Conservation (phyloP, 495 filamentous ascomycete species). For the Aspergillus affinis region DNA sequence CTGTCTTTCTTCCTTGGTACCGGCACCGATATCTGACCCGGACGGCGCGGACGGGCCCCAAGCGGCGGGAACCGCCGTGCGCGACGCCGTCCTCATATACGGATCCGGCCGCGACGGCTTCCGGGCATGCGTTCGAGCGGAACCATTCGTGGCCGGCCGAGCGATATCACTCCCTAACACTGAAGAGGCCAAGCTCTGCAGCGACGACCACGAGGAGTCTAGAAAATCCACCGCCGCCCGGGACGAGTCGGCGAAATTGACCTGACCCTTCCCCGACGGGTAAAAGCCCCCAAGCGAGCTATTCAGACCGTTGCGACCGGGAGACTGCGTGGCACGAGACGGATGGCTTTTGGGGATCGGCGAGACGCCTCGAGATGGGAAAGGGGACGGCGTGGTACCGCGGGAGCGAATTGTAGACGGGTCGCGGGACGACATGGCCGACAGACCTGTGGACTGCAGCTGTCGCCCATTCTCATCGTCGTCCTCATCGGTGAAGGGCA, state of each 20-base stretch:
- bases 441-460: slow-evolving; percentile 33
- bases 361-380: slow-evolving; percentile 45
- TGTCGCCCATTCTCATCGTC: slow-evolving; percentile 34
- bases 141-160: slow-evolving; percentile 31
- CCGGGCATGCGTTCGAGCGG: slow-evolving; percentile 31
- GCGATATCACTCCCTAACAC: slow-evolving; percentile 49
- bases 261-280: slow-evolving; percentile 25
- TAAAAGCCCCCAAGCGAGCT: slow-evolving; percentile 31
- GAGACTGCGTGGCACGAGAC: slow-evolving; percentile 37
- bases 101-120: slow-evolving; percentile 48
- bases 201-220: slow-evolving; percentile 54
- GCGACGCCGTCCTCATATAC: slow-evolving; percentile 39
- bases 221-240: slow-evolving; percentile 43
- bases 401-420: slow-evolving; percentile 36
- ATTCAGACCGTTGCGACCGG: slow-evolving; percentile 20
- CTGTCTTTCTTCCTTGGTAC: slow-evolving; percentile 56
- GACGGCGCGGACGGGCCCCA: slow-evolving; percentile 56
- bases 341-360: slow-evolving; percentile 49
- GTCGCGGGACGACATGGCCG: slow-evolving; percentile 28
- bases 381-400: slow-evolving; percentile 43
- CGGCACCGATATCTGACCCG: slow-evolving; percentile 48
- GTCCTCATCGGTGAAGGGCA: slow-evolving; percentile 43
- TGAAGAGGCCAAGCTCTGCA: slow-evolving; percentile 54
- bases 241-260: slow-evolving; percentile 30
- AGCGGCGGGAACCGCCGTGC: slow-evolving; percentile 35